phyloP scores from a whole-genome alignment of 176 grass and related monocot species.

The Oryza longistaminata region DNA sequence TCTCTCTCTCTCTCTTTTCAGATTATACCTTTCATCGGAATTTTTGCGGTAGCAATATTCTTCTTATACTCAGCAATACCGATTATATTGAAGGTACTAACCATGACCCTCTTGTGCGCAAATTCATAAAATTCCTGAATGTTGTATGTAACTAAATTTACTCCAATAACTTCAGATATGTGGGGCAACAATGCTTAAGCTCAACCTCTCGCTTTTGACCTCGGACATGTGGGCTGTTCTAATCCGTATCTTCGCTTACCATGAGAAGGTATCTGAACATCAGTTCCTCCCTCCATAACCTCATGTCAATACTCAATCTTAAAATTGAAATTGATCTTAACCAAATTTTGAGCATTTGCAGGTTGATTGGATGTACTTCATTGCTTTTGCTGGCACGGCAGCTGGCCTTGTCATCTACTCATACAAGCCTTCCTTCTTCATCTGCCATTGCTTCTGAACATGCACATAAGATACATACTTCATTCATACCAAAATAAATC shows the following conservation, averaged over 20 bases:
- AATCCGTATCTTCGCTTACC: slow-evolving; percentile 64
- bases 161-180: too few relatives aligned
- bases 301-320: not conserved
- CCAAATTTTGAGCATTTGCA: slow-evolving; percentile 7
- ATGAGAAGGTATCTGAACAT: slow-evolving; percentile 49
- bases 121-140: not conserved
- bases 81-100: slow-evolving; percentile 69
- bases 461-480: not conserved
- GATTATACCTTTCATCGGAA: slow-evolving; percentile 69
- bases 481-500: too few relatives aligned
- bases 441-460: not conserved
- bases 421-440: not conserved
- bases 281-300: not conserved
- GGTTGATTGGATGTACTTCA: slow-evolving; percentile 66
- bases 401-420: slow-evolving; percentile 47
- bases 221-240: slow-evolving; percentile 73
- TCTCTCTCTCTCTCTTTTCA: slow-evolving; percentile 44
- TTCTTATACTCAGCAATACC: slow-evolving; percentile 81
- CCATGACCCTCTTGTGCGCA: not conserved
- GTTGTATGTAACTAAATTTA: not conserved
- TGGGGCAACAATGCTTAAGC: slow-evolving; percentile 66
- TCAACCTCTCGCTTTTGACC: slow-evolving; percentile 61
- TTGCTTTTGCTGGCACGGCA: slow-evolving; percentile 38
- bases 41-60: slow-evolving; percentile 70
- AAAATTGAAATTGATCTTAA: slow-evolving; percentile 1